phyloP scores from a whole-genome alignment of 345 rosid genomes.

The Moringa oleifera region DNA sequence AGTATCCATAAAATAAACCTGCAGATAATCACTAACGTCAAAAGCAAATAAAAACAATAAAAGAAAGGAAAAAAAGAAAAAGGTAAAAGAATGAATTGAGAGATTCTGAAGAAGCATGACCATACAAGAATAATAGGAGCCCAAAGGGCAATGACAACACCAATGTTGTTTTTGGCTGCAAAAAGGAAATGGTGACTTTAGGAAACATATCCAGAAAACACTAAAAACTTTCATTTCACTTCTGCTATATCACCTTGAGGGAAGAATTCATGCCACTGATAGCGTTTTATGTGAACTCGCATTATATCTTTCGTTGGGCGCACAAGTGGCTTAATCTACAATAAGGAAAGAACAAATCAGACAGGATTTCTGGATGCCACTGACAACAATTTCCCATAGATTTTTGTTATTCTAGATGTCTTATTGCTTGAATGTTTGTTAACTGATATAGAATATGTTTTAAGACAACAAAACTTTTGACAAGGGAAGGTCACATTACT shows the following conservation, averaged over 20 bases:
- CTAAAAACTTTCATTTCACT: not conserved
- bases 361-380: not conserved
- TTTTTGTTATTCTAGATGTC: not conserved
- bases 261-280: constrained; percentile 63
- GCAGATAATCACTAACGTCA: constrained; percentile 7
- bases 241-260: constrained; percentile 42
- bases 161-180: constrained; percentile 47
- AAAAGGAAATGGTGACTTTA: constrained; percentile 12
- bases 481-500: too few species aligned
- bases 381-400: not conserved
- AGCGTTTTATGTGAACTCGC: constrained; percentile 28
- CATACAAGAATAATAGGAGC: constrained; percentile 46
- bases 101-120: constrained; percentile 3
- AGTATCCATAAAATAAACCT: constrained; percentile 62
- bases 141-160: constrained; percentile 51
- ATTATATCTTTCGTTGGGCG: constrained; percentile 54
- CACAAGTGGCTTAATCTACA: constrained; percentile 58
- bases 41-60: constrained; percentile 9
- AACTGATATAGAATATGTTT: too few species aligned
- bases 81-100: not conserved
- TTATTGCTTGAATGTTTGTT: too few species aligned
- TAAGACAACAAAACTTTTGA: too few species aligned
- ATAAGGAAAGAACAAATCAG: constrained; percentile 13
- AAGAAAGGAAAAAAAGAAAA: not conserved
- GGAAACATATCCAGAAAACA: constrained; percentile 4